Evolutionary conservation across 495 filamentous ascomycete species (phyloP), one percentile per base, ranked within the genome.

Genomic region (Hyaloscypha finlandica): DNA sequence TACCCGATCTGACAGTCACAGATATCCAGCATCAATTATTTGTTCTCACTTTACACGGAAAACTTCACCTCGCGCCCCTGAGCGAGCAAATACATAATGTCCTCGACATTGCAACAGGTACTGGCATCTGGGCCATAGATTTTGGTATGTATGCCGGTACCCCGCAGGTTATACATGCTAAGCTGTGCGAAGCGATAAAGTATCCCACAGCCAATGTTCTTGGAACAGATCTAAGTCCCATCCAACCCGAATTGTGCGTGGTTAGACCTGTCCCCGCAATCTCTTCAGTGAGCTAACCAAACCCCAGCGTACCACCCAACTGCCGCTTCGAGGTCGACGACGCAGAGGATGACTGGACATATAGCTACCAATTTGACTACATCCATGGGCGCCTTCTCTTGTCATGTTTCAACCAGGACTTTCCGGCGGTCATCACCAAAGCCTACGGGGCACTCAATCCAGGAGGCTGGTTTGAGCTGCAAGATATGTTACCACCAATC

Each of bases 41-140:
- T 66, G 74, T 84, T 11, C 77, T 83, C 45, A 64, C 81, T 12
- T 73, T 85, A 16, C 77, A 80, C 64, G 79, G 81, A 31, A 20
- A 37, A 33, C 74, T 85, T 12, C 82, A 80, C 20, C 69, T 78
- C 14, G 78, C 76, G 1, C 81, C 78, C 20, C 70, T 84, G 20
- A 29, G 11, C 8, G 6, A 19, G 16, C 8, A 4, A 14, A 59
- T 69, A 31, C 60, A 77, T 25, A 77, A 81, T 22, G 82, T 87
- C 55, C 79, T 89, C 6, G 86, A 88, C 63, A 73, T 86, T 45
- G 86, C 85, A 32, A 86, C 84, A 19, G 85, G 84, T 0, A 82
- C 42, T 4, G 84, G 83, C 32, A 81, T 83, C 65, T 88, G 83
- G 85, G 85, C 82, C 59, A 81, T 86, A 20, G 84, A 85, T 61